Evolutionary conservation across 257 asterid genomes (phyloP), one percentile per base, ranked within the genome.

Genomic region (Gentiana dahurica): DNA sequence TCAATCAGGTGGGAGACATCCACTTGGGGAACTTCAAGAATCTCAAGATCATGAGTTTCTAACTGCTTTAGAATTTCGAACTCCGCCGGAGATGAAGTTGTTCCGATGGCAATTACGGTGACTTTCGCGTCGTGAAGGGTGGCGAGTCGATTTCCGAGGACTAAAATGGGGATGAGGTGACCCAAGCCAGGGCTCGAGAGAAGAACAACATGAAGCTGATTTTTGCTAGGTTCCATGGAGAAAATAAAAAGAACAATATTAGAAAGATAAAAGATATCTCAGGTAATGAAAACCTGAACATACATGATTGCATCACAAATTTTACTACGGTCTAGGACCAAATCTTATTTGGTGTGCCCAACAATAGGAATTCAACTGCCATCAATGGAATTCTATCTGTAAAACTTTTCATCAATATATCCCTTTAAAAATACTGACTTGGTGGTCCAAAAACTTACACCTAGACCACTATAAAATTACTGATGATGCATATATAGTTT

Each of bases 121-220:
- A 58, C 64, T 49, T 62, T 45, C 8, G 63, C 6, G 6, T 37
- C 39, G 12, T 71, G 63, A 24, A 10, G 9, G 39, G 55, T 54
- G 34, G 58, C 69, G 6, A 71, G 68, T 37, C 1, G 63, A 45
- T 66, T 53, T 32, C 66, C 69, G 3, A 66, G 58, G 10, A 57
- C 66, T 34, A 71, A 49, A 1, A 62, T 41, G 0, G 72, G 72
- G 48, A 63, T 53, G 13, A 71, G 24, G n/a, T 71, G 72, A 0
- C 72, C 69, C 58, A 58, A n/a, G 39, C 66, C 69, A 6, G 69
- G 69, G 34, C 72, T 66, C 35, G 76, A 51, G 11, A 71, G 43
- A 24, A 71, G 34, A 2, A 60, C 69, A 56, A 71, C 43, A 48
- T 71, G 76, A 36, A 54, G 76, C 46, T 24, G 24, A 24, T 41